Percentiles rank a stretch among this genome's conserved stretches.
phyloP scores from a whole-genome alignment of 108 stramenopile genomes.

The Heterococcus sp. region DNA sequence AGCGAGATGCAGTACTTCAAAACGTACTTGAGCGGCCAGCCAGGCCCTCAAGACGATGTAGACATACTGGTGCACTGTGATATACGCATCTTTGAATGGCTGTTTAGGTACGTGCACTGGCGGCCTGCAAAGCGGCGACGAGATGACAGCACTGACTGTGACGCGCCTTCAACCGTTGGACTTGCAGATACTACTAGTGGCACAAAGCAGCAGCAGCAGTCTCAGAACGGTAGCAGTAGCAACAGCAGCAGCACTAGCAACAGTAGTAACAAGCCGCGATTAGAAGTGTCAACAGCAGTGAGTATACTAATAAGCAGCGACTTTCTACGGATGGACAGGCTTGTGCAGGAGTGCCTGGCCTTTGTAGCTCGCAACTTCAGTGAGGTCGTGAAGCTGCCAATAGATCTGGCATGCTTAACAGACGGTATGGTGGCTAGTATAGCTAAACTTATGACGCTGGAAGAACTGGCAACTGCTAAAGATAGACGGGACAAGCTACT shows the following conservation, averaged over 20 bases:
- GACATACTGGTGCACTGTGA: conserved; percentile 67
- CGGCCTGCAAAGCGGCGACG: neutral
- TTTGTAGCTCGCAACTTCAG: conserved; percentile 49
- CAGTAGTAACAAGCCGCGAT: neutral
- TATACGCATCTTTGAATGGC: conserved; percentile 64
- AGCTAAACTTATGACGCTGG: conserved; percentile 31
- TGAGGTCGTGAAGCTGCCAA: conserved; percentile 53
- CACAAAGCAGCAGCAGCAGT: neutral
- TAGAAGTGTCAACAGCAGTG: conserved; percentile 38
- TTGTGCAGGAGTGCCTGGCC: conserved; percentile 50
- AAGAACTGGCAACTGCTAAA: conserved; percentile 36
- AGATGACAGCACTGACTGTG: neutral
- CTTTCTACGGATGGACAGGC: conserved; percentile 60
- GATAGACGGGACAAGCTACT: conserved; percentile 55
- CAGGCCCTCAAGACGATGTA: conserved; percentile 1
- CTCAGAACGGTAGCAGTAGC: neutral
- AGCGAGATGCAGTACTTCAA: conserved; percentile 60
- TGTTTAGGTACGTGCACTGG: conserved; percentile 56
- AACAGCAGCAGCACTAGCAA: neutral
- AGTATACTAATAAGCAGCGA: conserved; percentile 62
- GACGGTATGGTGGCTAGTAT: conserved; percentile 41
- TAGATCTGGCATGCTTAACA: conserved; percentile 53
- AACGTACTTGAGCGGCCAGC: conserved; percentile 11
- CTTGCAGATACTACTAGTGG: neutral
- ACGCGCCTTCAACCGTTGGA: no score